Evolutionary conservation across 176 grass and related monocot genomes (phyloP).

Genomic region (Stipa capillata): DNA sequence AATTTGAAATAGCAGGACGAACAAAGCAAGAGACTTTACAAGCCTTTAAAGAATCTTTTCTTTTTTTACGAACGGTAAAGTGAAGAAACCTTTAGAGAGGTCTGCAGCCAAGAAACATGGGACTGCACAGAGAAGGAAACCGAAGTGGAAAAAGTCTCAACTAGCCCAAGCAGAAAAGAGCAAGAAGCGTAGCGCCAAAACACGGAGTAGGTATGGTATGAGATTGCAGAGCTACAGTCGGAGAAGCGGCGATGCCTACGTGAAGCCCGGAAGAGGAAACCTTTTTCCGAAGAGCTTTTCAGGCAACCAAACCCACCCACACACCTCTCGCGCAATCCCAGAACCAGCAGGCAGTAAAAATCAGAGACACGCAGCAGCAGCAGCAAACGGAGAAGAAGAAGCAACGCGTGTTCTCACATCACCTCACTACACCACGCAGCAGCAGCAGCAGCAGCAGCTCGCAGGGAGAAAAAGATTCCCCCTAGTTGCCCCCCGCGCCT

Average conservation of each 20-base stretch:
- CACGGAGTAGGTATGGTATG: neutral
- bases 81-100: neutral
- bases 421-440: no score
- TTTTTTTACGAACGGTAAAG: neutral
- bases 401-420: conserved; percentile 3
- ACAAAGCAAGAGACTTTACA: no score
- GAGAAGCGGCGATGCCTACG: neutral
- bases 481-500: neutral
- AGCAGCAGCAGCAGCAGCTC: no score
- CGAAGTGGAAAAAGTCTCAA: neutral
- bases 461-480: conserved; percentile 27
- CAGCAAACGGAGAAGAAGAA: neutral
- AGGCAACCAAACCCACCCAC: neutral
- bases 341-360: neutral
- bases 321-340: no score
- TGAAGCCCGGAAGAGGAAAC: conserved; percentile 24
- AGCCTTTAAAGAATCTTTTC: no score
- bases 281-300: conserved; percentile 4
- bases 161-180: neutral
- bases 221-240: neutral
- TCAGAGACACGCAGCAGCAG: neutral
- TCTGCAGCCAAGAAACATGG: neutral
- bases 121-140: neutral
- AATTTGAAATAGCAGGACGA: no score
- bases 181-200: conserved; percentile 21